Base-by-base conservation (phyloP, 768 basidiomycete genomes). In the Kwoniella pini region DNA sequence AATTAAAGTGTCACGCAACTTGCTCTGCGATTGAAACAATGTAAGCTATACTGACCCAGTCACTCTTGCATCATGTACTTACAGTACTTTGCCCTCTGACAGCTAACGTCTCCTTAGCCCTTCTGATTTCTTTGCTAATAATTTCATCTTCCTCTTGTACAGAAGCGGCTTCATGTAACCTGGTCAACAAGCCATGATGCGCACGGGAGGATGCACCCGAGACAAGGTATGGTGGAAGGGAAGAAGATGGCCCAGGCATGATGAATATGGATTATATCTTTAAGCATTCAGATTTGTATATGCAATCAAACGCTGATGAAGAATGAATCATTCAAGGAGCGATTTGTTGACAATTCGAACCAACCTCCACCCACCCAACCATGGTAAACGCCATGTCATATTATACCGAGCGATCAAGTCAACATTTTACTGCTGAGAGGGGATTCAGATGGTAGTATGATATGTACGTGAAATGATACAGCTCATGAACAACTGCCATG, bases 191-290 rank as follows among this genome's bases (percentile, higher is more conserved):
- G 19, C 67, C 64, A 62, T 75, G 74, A 59, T 75, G 74, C 0
- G 69, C 55, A 45, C 74, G 22, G 7, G 71, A 75, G 26, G 65
- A 65, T 11, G 74, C 71, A 10, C 74, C 74, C 5, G 74, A 75
- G 22, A 61, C 71, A 22, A 75, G 52, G 39, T 72, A 75, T 0
- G 71, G 59, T 30, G 74, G 74, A 15, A 75, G 39, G 3, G 59
- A 2, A 22, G 51, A 4, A 3, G 48, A 17, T 12, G 15, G 4
- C 2, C 48, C 19, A 10, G 61, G 30, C 65, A 63, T 67, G 59
- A 2, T 43, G 3, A 17, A 36, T 38, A 15, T 5, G 19, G 17
- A 15, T 0, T 12, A 24, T 5, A 36, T n/a, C 13, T 5, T 12
- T 45, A 4, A n/a, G 30, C 42, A 40, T n/a, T 6, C 17, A 42